Conservation (phyloP, 2,329 filamentous ascomycete species). For the Blumeria hordei region DNA sequence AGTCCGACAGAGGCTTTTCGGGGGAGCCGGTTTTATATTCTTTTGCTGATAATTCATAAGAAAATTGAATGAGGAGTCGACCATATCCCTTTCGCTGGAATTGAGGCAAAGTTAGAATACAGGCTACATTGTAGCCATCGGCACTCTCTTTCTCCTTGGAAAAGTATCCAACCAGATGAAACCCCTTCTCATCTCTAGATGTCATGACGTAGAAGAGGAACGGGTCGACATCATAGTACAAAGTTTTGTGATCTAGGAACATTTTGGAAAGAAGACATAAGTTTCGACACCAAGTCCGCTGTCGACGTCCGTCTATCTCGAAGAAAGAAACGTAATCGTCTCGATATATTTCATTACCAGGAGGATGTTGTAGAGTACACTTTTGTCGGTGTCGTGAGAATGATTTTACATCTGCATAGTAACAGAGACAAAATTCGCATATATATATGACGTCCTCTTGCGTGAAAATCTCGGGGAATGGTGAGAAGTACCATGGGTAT, state of each 20-base stretch:
- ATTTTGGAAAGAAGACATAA: slow-evolving; percentile 85
- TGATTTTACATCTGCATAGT: slow-evolving; percentile 61
- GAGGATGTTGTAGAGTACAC: slow-evolving; percentile 76
- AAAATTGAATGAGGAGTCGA: slow-evolving; percentile 83
- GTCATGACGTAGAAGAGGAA: slow-evolving; percentile 99
- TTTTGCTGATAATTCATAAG: slow-evolving; percentile 85
- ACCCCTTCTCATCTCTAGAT: slow-evolving; percentile 65
- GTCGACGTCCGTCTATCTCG: slow-evolving; percentile 83
- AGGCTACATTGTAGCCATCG: slow-evolving; percentile 93
- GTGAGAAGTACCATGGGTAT: slow-evolving; percentile 97
- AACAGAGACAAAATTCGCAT: slow-evolving; percentile 88
- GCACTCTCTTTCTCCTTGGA: slow-evolving; percentile 96
- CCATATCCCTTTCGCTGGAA: slow-evolving; percentile 92
- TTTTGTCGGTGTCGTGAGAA: slow-evolving; percentile 74
- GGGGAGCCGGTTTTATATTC: slow-evolving; percentile 89
- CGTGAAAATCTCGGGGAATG: slow-evolving; percentile 74
- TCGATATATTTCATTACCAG: slow-evolving; percentile 94
- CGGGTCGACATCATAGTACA: slow-evolving; percentile 98
- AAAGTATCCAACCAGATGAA: slow-evolving; percentile 96
- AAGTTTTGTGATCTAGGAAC: slow-evolving; percentile 91
- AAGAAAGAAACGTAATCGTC: slow-evolving; percentile 89
- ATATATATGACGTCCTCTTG: slow-evolving; percentile 83
- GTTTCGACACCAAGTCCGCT: slow-evolving; percentile 91
- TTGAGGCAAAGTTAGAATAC: slow-evolving; percentile 88
- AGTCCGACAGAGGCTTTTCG: slow-evolving; percentile 84